A percentile compares a stretch with the other conserved stretches of the same genome.
Evolutionary conservation across 2,329 filamentous ascomycete species (phyloP).

Genomic region (Monosporascus sp.): DNA sequence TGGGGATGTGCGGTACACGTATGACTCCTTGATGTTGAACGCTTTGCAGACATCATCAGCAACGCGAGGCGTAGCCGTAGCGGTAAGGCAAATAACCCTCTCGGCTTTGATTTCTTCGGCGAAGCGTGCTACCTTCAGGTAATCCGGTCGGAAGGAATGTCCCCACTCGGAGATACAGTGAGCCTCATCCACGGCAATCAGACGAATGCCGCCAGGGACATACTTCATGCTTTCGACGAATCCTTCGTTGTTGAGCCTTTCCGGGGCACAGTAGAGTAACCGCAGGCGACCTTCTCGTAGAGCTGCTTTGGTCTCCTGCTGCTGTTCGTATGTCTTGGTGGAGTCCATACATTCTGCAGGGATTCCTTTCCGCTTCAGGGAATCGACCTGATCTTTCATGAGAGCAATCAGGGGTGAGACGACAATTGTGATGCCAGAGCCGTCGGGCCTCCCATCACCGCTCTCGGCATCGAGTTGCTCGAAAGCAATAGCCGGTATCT

Average conservation of each 20-base stretch:
- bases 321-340: conserved; percentile 43
- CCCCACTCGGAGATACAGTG: conserved; percentile 51
- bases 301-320: conserved; percentile 30
- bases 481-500: conserved; percentile 44
- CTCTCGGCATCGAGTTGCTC: conserved; percentile 32
- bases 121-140: conserved; percentile 44
- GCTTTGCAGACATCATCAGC: conserved; percentile 47
- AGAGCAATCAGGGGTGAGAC: conserved; percentile 51
- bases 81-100: conserved; percentile 54
- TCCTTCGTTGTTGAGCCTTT: conserved; percentile 55
- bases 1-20: conserved; percentile 53
- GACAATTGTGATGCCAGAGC: conserved; percentile 48
- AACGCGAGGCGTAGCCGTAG: conserved; percentile 53
- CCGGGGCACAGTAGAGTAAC: conserved; percentile 53
- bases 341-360: conserved; percentile 51
- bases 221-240: conserved; percentile 51
- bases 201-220: conserved; percentile 48
- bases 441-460: conserved; percentile 19
- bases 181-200: conserved; percentile 53
- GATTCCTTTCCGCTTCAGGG: conserved; percentile 42
- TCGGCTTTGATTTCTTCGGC: conserved; percentile 50
- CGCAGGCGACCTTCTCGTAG: conserved; percentile 42
- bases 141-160: conserved; percentile 24
- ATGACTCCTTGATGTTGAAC: conserved; percentile 42
- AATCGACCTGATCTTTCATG: conserved; percentile 58